Evolutionary conservation across 306 rosid genomes (phyloP), one percentile per base, ranked within the genome.

Genomic region (Adenanthera pavonina): DNA sequence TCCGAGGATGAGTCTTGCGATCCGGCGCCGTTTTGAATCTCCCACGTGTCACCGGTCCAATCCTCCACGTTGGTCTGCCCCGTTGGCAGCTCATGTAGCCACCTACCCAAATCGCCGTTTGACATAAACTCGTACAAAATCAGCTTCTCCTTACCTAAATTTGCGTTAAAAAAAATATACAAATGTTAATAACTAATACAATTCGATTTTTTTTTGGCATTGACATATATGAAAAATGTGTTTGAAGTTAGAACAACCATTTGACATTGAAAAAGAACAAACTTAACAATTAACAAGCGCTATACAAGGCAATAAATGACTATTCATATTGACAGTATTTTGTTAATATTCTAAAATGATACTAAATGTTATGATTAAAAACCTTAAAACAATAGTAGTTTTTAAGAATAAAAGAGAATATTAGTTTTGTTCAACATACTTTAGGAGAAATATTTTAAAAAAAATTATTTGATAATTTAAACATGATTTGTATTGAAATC

Each of bases 41-140:
- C 97, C 99, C 99, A 95, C 82, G 92, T 95, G 89, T 95, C 99
- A 0, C 86, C 80, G 14, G 90, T 92, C 99, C 99, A 95, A 56
- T 95, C 99, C 77, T 95, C 99, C 61, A 93, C 98, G 72, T 93
- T 89, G 44, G 99, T 87, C 77, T 93, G 88, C 30, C 98, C 99
- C 0, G 97, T 74, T 0, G 99, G 99, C 3, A 95, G 93, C 86
- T 93, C 99, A 60, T 93, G 97, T 15, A 95, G 57, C 99, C 99
- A 95, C 81, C 94, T 82, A 0, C 92, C 93, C 64, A 95, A 83
- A 82, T 95, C 98, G 1, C 99, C 99, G 86, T 95, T 93, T n/a
- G 97, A 79, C 97, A 95, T 89, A 75, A 89, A 95, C 78, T 95
- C 99, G 69, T 82, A 89, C 78, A 95, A 51, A 14, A 92, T 92